Evolutionary conservation across 495 filamentous ascomycete genomes (phyloP).

Genomic region (Xylaria curta): DNA sequence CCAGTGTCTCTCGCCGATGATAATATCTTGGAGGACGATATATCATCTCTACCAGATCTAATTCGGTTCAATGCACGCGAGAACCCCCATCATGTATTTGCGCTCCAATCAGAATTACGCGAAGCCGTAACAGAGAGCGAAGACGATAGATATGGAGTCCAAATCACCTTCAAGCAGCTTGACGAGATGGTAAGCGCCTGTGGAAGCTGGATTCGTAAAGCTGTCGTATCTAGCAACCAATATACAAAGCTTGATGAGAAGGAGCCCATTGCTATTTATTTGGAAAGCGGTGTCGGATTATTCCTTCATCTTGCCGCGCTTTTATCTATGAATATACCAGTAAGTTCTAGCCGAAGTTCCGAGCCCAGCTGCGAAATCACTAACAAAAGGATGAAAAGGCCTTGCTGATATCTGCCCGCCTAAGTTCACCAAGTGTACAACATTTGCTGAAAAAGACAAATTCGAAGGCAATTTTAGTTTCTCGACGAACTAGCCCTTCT

Average conservation of each 20-base stretch:
- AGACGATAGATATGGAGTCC: not conserved
- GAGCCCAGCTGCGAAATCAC: not conserved
- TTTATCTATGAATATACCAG: constrained; percentile 39
- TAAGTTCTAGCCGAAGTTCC: not conserved
- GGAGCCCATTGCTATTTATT: constrained; percentile 39
- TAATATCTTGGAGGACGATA: not conserved
- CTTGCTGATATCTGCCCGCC: constrained; percentile 40
- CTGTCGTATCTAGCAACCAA: not conserved
- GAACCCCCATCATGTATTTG: constrained; percentile 24
- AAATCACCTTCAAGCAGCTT: constrained; percentile 7
- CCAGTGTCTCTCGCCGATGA: not conserved
- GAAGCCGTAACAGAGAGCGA: not conserved
- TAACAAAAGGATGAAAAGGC: constrained; percentile 25
- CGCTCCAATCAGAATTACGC: constrained; percentile 23
- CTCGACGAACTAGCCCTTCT: not conserved
- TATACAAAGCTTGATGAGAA: constrained; percentile 23
- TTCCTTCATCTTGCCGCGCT: constrained; percentile 41
- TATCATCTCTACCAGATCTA: constrained; percentile 26
- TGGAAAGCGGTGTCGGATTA: constrained; percentile 46
- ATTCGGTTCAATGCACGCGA: constrained; percentile 22
- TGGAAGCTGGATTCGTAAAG: constrained; percentile 18
- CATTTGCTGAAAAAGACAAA: constrained; percentile 36
- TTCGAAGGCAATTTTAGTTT: not conserved
- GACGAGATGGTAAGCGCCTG: constrained; percentile 4
- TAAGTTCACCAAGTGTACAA: constrained; percentile 38